Evolutionary conservation across 805 yeast species (phyloP).

Genomic region (Ogataea allantospora): DNA sequence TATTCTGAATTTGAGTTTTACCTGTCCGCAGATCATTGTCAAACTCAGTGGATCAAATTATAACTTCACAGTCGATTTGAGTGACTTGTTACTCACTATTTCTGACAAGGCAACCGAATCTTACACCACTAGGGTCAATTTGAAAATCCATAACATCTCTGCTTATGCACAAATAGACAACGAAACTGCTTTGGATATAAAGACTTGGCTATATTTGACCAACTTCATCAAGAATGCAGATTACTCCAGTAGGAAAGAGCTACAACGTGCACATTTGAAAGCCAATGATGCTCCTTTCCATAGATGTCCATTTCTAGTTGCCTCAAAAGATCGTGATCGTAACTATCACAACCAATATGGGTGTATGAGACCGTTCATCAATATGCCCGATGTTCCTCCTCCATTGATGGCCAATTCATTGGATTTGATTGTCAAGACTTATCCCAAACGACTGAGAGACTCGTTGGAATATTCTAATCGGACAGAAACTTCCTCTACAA

Average conservation of each 20-base stretch:
- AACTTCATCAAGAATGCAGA: constrained; percentile 56
- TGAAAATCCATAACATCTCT: constrained; percentile 48
- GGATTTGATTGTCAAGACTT: constrained; percentile 39
- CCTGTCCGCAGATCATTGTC: constrained; percentile 47
- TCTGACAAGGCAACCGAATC: constrained; percentile 71
- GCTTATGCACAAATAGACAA: constrained; percentile 23
- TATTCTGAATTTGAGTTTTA: constrained; percentile 61
- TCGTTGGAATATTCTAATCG: constrained; percentile 13
- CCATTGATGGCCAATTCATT: constrained; percentile 55
- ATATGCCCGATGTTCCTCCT: constrained; percentile 60
- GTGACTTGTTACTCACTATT: constrained; percentile 38
- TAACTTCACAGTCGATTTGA: constrained; percentile 24
- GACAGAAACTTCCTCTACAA: constrained; percentile 7
- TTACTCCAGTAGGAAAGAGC: constrained; percentile 41
- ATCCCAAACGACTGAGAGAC: constrained; percentile 25
- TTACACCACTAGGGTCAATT: constrained; percentile 54
- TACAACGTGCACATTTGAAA: constrained; percentile 65
- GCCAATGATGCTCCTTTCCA: constrained; percentile 82
- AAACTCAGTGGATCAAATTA: constrained; percentile 38
- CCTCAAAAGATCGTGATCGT: constrained; percentile 45
- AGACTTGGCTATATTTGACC: constrained; percentile 59
- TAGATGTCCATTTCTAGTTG: constrained; percentile 69
- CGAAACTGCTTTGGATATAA: constrained; percentile 38
- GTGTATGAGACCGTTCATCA: constrained; percentile 54
- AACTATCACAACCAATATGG: constrained; percentile 50